A percentile compares a stretch with the other conserved stretches of the same genome.
Evolutionary conservation across 371 early-diverging fungal species (phyloP).

Genomic region (Choanephora cucurbitarum): DNA sequence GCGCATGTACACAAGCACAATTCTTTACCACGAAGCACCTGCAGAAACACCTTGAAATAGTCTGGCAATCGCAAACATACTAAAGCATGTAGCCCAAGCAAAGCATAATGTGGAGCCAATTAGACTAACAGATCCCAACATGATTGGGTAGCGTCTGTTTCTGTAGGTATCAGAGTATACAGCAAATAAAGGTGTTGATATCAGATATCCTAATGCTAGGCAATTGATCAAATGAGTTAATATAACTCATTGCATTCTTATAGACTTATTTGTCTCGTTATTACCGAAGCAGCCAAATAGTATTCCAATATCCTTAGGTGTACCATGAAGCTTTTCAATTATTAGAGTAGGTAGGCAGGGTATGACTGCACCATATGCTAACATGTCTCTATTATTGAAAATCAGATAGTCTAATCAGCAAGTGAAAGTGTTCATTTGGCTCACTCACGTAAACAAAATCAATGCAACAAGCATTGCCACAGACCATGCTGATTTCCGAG

Average conservation of each 20-base stretch:
- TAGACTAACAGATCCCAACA: constrained; percentile 61
- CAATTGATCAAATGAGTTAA: not conserved
- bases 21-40: constrained; percentile 68
- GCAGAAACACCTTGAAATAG: constrained; percentile 69
- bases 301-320: constrained; percentile 60
- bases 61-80: constrained; percentile 63
- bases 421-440: not conserved
- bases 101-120: constrained; percentile 60
- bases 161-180: constrained; percentile 62
- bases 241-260: too few relatives aligned
- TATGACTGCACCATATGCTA: constrained; percentile 70
- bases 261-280: not conserved
- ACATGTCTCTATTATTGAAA: constrained; percentile 43
- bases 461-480: constrained; percentile 6
- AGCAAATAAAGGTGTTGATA: constrained; percentile 69
- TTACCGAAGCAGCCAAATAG: constrained; percentile 73
- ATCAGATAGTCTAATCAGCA: not conserved
- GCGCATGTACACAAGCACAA: not conserved
- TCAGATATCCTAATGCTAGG: constrained; percentile 64
- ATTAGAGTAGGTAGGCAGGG: constrained; percentile 76
- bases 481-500: not conserved
- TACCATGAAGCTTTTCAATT: constrained; percentile 47
- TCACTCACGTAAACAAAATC: constrained; percentile 10
- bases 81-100: constrained; percentile 55
- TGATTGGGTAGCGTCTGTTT: constrained; percentile 66